Conservation (phyloP, 495 filamentous ascomycete genomes). For the Annulohypoxylon maeteangense region DNA sequence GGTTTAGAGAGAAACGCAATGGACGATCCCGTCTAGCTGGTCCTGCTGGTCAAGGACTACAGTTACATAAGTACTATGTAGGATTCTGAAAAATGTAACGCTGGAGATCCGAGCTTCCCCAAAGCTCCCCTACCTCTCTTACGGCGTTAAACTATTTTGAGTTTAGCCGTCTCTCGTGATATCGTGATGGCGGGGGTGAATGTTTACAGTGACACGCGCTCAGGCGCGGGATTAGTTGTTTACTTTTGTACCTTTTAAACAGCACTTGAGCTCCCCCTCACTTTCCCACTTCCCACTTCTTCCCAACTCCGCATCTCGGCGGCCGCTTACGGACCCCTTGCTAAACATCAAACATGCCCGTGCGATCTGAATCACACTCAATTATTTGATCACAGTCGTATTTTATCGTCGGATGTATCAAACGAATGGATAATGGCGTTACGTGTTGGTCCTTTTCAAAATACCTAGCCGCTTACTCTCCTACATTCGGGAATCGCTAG, state of each 20-base stretch:
- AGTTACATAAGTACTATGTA: neutral
- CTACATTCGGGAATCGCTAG: slow-evolving; percentile 26
- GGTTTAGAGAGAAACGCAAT: slow-evolving; percentile 31
- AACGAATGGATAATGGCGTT: slow-evolving; percentile 21
- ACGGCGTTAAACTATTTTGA: slow-evolving; percentile 31
- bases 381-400: slow-evolving; percentile 40
- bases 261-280: slow-evolving; percentile 16
- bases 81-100: slow-evolving; percentile 41
- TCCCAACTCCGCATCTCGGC: slow-evolving; percentile 41
- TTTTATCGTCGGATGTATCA: slow-evolving; percentile 16
- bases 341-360: slow-evolving; percentile 39
- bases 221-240: slow-evolving; percentile 38
- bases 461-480: slow-evolving; percentile 32
- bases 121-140: slow-evolving; percentile 17
- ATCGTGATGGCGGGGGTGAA: slow-evolving; percentile 31
- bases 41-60: neutral
- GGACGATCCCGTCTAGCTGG: slow-evolving; percentile 36
- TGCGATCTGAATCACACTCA: slow-evolving; percentile 41
- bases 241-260: slow-evolving; percentile 43
- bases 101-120: slow-evolving; percentile 38
- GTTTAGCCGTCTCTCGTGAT: slow-evolving; percentile 43
- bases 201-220: slow-evolving; percentile 45
- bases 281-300: neutral
- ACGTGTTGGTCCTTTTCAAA: slow-evolving; percentile 25
- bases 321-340: slow-evolving; percentile 33